A percentile compares a stretch with the other conserved stretches of the same genome.
Conservation (phyloP, 2,329 filamentous ascomycete genomes). For the Aureobasidium sp. region DNA sequence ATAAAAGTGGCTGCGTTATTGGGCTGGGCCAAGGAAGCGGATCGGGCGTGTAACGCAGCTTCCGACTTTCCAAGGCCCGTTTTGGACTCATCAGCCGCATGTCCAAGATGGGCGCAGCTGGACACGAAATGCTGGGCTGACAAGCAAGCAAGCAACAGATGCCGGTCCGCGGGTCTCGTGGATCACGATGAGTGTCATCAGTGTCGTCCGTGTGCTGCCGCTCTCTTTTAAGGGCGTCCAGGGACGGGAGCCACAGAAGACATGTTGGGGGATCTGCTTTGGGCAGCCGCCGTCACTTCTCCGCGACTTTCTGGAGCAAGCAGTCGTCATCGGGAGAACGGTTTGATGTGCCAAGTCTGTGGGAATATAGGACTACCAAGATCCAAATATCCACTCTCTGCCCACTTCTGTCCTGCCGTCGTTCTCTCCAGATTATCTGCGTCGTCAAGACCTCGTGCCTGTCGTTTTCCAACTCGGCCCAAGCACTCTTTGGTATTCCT, state of each 20-base stretch:
- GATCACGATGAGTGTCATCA: not conserved
- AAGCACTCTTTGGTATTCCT: not conserved
- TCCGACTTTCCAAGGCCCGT: not conserved
- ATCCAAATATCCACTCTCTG: not conserved
- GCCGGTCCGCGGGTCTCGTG: not conserved
- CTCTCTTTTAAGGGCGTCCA: not conserved
- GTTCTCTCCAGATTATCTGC: not conserved
- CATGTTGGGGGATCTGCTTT: slow-evolving; percentile 2
- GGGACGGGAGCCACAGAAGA: not conserved
- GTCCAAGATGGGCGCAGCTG: slow-evolving; percentile 7
- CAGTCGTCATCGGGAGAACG: slow-evolving; percentile 6
- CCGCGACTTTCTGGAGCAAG: slow-evolving; percentile 3
- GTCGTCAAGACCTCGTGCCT: not conserved
- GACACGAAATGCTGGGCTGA: not conserved
- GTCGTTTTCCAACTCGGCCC: not conserved
- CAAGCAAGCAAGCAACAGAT: not conserved
- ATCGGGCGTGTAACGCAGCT: not conserved
- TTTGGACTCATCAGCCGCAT: slow-evolving; percentile 2
- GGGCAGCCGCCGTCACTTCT: not conserved
- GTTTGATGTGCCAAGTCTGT: slow-evolving; percentile 5
- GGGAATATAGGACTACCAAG: slow-evolving; percentile 1
- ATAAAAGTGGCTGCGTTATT: slow-evolving; percentile 8
- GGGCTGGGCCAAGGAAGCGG: slow-evolving; percentile 7
- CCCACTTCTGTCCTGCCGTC: not conserved
- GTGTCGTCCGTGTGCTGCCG: not conserved